Conservation (phyloP, 2,329 filamentous ascomycete species). For the Aureobasidium pullulans region DNA sequence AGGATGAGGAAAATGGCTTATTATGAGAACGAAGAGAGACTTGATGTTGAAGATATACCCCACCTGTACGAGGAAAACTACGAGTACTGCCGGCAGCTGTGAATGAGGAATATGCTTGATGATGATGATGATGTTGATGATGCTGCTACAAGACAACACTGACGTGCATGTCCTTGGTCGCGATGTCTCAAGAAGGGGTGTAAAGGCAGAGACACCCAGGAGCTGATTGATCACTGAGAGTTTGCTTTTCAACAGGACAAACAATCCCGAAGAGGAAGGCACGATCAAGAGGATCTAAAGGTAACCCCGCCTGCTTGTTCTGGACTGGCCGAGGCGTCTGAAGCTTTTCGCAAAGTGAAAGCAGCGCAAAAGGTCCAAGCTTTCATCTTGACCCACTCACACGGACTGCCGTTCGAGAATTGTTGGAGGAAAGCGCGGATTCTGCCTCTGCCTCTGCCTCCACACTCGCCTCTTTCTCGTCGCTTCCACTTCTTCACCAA, state of each 20-base stretch:
- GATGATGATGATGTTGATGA: not conserved
- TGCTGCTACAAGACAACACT: not conserved
- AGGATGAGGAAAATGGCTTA: conserved; percentile 11
- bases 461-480: conserved; percentile 8
- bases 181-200: not conserved
- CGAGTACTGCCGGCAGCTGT: not conserved
- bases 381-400: not conserved
- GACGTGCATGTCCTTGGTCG: not conserved
- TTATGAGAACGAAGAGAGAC: conserved; percentile 6
- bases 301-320: conserved; percentile 5
- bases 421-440: conserved; percentile 4
- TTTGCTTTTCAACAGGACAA: not conserved
- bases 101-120: not conserved
- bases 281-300: not conserved
- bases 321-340: not conserved
- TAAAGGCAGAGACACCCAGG: not conserved
- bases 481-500: not conserved
- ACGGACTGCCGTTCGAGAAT: not conserved
- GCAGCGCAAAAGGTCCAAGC: not conserved
- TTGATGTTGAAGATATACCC: conserved; percentile 3
- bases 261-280: not conserved
- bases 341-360: not conserved
- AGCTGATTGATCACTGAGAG: not conserved
- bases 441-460: not conserved
- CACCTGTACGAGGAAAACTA: conserved; percentile 5